phyloP scores from a whole-genome alignment of 2,329 filamentous ascomycete genomes.

The Knufia fluminis region DNA sequence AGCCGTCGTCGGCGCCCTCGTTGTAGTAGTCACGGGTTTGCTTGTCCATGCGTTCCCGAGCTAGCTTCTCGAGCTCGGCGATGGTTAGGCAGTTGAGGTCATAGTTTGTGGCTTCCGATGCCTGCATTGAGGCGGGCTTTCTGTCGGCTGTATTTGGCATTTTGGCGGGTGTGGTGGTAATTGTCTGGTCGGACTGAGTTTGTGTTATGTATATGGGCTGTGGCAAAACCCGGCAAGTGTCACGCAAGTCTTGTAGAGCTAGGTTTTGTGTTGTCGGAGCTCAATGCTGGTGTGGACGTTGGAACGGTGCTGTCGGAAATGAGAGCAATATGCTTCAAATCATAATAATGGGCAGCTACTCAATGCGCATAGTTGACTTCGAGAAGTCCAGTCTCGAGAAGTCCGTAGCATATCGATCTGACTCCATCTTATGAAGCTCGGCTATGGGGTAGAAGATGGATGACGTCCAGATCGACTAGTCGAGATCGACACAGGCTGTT shows the following conservation, averaged over 20 bases:
- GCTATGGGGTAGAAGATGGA: not conserved
- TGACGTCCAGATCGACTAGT: constrained; percentile 2
- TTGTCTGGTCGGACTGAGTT: too few relatives aligned
- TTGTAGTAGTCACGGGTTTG: constrained; percentile 42
- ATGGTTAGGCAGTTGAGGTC: constrained; percentile 38
- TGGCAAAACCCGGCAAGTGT: too few relatives aligned
- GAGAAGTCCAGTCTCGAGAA: not conserved
- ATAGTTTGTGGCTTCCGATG: constrained; percentile 12
- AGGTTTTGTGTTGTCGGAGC: too few relatives aligned
- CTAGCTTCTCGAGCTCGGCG: constrained; percentile 31
- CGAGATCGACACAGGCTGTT: not conserved
- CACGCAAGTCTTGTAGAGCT: too few relatives aligned
- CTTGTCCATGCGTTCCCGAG: constrained; percentile 26
- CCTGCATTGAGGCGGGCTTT: not conserved
- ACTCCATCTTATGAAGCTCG: not conserved
- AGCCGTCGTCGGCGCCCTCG: constrained; percentile 37
- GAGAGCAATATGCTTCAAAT: too few relatives aligned
- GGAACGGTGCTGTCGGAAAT: too few relatives aligned
- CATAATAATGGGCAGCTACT: too few relatives aligned
- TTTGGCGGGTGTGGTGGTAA: too few relatives aligned
- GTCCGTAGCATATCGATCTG: not conserved
- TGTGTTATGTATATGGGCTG: too few relatives aligned
- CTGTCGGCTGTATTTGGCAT: not conserved
- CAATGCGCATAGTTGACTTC: too few relatives aligned
- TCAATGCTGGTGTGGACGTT: too few relatives aligned